phyloP scores from a whole-genome alignment of 306 rosid genomes.

The Cucurbita pepo region DNA sequence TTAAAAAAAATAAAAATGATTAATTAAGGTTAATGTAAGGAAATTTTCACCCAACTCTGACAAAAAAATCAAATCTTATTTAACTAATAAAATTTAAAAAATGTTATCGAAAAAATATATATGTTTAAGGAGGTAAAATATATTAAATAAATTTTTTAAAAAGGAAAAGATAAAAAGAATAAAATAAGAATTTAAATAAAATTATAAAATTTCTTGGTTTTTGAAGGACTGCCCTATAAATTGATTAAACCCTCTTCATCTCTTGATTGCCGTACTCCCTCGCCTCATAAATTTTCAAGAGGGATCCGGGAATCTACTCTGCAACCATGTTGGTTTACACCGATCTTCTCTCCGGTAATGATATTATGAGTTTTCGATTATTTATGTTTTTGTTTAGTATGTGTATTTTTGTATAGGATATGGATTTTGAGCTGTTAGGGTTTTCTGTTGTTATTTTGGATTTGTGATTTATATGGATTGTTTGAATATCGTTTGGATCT shows the following conservation, averaged over 20 bases:
- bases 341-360: not conserved
- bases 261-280: not conserved
- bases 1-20: no score
- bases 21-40: no score
- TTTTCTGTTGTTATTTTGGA: not conserved
- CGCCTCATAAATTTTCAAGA: not conserved
- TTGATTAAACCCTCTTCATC: not conserved
- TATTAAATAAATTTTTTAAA: no score
- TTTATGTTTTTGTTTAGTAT: not conserved
- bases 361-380: not conserved
- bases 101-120: no score
- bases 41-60: no score
- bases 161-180: not conserved
- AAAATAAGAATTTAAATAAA: not conserved
- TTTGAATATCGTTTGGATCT: not conserved
- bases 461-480: not conserved
- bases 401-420: not conserved
- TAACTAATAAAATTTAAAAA: no score
- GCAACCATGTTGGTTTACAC: slow-evolving; percentile 7
- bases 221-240: slow-evolving; percentile 7
- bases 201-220: not conserved
- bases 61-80: no score
- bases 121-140: no score
- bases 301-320: not conserved
- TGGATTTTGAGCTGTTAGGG: not conserved